phyloP scores from a whole-genome alignment of 2,329 filamentous ascomycete genomes.

The Penicillium psychrosexuale region DNA sequence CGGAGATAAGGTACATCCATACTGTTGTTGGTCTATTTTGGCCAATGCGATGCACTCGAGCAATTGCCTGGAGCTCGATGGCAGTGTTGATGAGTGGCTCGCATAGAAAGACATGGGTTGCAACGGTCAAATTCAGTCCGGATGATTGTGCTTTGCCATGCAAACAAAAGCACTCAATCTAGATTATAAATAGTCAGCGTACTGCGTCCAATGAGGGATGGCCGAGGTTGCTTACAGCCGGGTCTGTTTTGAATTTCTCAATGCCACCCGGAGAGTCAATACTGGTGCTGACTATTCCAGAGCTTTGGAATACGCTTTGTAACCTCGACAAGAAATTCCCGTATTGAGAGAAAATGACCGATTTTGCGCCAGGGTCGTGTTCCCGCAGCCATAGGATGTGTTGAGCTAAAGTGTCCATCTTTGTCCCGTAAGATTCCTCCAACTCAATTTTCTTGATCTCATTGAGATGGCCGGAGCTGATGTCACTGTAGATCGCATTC shows the following conservation, averaged over 20 bases:
- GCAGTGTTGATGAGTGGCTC: constrained; percentile 92
- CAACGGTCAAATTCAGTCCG: constrained; percentile 87
- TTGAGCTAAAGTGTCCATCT: constrained; percentile 77
- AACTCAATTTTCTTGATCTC: constrained; percentile 83
- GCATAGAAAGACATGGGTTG: constrained; percentile 89
- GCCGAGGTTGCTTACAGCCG: constrained; percentile 42
- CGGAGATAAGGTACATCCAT: constrained; percentile 90
- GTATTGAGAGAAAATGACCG: constrained; percentile 92
- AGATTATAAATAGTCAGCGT: constrained; percentile 18
- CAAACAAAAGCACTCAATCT: constrained; percentile 78
- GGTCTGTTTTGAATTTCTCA: constrained; percentile 71
- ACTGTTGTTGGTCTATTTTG: constrained; percentile 85
- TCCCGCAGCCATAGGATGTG: constrained; percentile 83
- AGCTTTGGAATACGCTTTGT: constrained; percentile 63
- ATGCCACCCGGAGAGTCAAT: constrained; percentile 70
- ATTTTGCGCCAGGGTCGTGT: constrained; percentile 82
- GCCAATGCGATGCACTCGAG: constrained; percentile 90
- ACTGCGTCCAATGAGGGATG: neutral
- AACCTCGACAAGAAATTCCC: constrained; percentile 75
- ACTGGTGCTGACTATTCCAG: constrained; percentile 69
- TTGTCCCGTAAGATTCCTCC: constrained; percentile 74
- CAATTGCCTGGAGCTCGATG: constrained; percentile 90
- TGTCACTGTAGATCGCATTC: constrained; percentile 70
- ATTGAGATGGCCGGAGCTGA: constrained; percentile 66
- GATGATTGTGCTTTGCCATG: constrained; percentile 86